Conservation (phyloP, 2,329 filamentous ascomycete genomes). For the Ascochyta lentis region DNA sequence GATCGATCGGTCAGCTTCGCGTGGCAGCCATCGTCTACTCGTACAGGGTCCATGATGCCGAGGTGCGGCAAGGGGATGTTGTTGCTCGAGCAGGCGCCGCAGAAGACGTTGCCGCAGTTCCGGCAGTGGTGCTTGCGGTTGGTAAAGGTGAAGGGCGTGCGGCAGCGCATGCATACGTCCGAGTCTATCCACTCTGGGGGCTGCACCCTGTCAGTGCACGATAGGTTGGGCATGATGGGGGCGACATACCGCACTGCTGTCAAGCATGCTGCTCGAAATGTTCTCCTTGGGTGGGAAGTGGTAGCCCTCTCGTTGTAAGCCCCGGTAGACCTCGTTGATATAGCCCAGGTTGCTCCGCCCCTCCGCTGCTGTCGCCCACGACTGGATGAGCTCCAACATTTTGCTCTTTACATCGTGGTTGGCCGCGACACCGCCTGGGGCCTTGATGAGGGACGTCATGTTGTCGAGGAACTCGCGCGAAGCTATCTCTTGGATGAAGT, state of each 20-base stretch:
- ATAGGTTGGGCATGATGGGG: not conserved
- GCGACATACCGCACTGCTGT: constrained; percentile 84
- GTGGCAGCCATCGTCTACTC: constrained; percentile 96
- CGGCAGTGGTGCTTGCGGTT: constrained; percentile 98
- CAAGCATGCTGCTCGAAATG: constrained; percentile 96
- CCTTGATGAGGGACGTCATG: constrained; percentile 85
- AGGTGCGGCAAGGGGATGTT: constrained; percentile 86
- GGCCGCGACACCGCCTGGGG: constrained; percentile 73
- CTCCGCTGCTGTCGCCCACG: constrained; percentile 89
- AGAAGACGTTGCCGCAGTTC: constrained; percentile 97
- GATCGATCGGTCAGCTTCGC: constrained; percentile 82
- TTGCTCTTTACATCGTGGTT: constrained; percentile 87
- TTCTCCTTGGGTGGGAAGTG: constrained; percentile 85
- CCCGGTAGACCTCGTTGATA: constrained; percentile 85
- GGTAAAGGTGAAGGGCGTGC: constrained; percentile 94
- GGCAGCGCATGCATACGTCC: constrained; percentile 97
- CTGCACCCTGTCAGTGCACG: constrained; percentile 53
- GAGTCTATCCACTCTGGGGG: constrained; percentile 98
- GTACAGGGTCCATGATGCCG: constrained; percentile 87
- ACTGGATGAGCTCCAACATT: constrained; percentile 92
- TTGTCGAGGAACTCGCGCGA: constrained; percentile 99
- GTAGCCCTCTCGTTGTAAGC: constrained; percentile 83
- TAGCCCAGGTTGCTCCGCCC: constrained; percentile 83
- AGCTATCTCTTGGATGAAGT: constrained; percentile 94
- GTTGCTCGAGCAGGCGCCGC: constrained; percentile 92